Evolutionary conservation across 2,329 filamentous ascomycete species (phyloP), one percentile per base, ranked within the genome.

Genomic region (Penicillium sp.): DNA sequence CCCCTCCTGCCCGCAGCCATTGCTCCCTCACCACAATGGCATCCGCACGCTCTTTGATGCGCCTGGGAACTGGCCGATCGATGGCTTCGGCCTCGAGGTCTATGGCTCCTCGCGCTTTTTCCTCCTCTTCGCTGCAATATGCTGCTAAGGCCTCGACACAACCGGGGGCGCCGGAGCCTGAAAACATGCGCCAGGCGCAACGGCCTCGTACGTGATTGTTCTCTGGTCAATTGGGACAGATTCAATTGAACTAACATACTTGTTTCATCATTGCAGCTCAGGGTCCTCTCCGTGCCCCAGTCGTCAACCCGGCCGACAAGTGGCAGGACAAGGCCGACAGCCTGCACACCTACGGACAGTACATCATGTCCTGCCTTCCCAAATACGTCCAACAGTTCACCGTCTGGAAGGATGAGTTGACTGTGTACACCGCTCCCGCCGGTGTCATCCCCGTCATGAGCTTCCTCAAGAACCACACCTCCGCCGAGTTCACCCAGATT

Each of bases 341-440:
- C 73, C 82, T 98, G 73, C 95, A 99, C 83, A 89, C 87, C 71
- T 99, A 99, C 74, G 95, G 95, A 71, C 87, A 96, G 73, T 99
- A 96, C 85, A 81, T 99, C 71, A 93, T 99, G 86, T 93, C 92
- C 66, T 96, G 91, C 77, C 79, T 99, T 72, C 96, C 95, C 69
- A 98, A 97, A 83, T 97, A 96, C 79, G 86, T 99, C 69, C 96
- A 99, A 81, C 95, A 99, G 80, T 98, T 98, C 81, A 96, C 93
- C 13, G 93, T 99, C 55, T 99, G 95, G 95, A 99, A 99, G 81
- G 95, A 99, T 74, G 95, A 99, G 79, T 87, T 99, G 74, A 92
- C 90, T 68, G 91, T 97, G 75, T 93, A 96, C 78, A 95, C 98
- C 71, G 83, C 91, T 48, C 95, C 95, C 1, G 80, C 90, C 37